Conservation (phyloP, 139 green algal genomes). For the Closterium sp. region DNA sequence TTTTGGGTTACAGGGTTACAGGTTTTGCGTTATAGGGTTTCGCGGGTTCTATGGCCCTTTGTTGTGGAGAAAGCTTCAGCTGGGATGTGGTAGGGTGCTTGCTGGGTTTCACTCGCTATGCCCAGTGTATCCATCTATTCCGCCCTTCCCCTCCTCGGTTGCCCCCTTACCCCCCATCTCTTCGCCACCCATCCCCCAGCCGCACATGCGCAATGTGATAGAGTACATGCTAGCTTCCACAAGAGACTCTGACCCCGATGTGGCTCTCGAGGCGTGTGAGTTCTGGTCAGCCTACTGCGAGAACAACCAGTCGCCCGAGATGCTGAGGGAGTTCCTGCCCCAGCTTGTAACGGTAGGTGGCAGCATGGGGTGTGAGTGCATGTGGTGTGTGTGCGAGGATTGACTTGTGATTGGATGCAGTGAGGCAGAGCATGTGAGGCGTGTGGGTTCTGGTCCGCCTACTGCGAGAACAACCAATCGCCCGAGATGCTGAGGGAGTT, state of each 20-base stretch:
- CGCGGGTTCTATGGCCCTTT: too few species aligned
- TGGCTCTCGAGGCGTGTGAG: slow-evolving; percentile 90
- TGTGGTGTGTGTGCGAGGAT: too few species aligned
- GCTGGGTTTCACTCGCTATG: too few species aligned
- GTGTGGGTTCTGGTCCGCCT: too few species aligned
- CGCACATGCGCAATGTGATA: background rate
- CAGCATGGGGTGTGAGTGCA: too few species aligned
- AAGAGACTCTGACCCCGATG: slow-evolving; percentile 63
- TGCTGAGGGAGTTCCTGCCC: slow-evolving; percentile 75
- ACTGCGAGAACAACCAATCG: slow-evolving; percentile 2
- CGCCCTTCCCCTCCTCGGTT: background rate
- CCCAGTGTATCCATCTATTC: slow-evolving; percentile 15
- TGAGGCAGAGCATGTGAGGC: too few species aligned
- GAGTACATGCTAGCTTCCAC: slow-evolving; percentile 92
- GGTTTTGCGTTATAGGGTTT: too few species aligned
- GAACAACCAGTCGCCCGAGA: slow-evolving; percentile 13
- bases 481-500: slow-evolving; percentile 60
- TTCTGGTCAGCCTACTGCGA: slow-evolving; percentile 81
- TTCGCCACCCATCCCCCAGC: background rate
- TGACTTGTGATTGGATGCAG: too few species aligned
- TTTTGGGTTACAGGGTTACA: too few species aligned
- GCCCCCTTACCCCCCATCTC: background rate
- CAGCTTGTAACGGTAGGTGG: slow-evolving; percentile 71
- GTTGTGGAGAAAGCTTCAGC: too few species aligned
- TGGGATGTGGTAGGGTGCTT: too few species aligned